Base-by-base conservation (phyloP, 805 yeast genomes). In the Candida coquimbonensis region DNA sequence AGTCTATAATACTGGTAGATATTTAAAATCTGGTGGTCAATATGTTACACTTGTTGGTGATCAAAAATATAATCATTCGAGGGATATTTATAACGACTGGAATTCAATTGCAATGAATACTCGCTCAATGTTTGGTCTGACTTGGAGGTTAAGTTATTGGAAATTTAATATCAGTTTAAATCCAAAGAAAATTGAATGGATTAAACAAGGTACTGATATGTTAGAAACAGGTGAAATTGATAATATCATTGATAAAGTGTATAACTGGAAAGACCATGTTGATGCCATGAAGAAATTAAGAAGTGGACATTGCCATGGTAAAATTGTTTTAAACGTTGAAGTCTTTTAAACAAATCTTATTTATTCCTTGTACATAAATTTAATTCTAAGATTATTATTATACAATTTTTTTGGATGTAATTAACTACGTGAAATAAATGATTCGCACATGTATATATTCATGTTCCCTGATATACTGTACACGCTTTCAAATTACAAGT, bases 41-140 rank as follows among this genome's bases (percentile, higher is more conserved):
- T 85, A 75, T 55, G 63, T 76, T 9, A 75, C 86, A 7, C 71
- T 83, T 27, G 78, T 73, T 12, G 96, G 95, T 14, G 89, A 83
- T 53, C 57, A 62, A 33, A 71, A 71, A 44, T 63, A 65, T 38
- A 58, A 71, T 37, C 75, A 72, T 49, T 53, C 53, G 21, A 54
- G 56, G 9, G 73, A 69, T 48, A 47, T 63, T 9, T 68, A 60
- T 48, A 60, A 62, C 43, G 51, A 63, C 11, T 65, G 68, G 68
- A 65, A 62, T 35, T 57, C 60, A 24, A 60, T 68, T 14, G 57
- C 63, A 43, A 63, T 67, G 5, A 38, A 59, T 48, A 61, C 67
- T 8, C 62, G 73, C 46, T 27, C 35, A 12, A 34, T 34, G 8
- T 39, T 60, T 64, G 17, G 46, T 59, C 46, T 63, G 65, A 44